Conservation (phyloP, 345 rosid species). For the Nephelium lappaceum region DNA sequence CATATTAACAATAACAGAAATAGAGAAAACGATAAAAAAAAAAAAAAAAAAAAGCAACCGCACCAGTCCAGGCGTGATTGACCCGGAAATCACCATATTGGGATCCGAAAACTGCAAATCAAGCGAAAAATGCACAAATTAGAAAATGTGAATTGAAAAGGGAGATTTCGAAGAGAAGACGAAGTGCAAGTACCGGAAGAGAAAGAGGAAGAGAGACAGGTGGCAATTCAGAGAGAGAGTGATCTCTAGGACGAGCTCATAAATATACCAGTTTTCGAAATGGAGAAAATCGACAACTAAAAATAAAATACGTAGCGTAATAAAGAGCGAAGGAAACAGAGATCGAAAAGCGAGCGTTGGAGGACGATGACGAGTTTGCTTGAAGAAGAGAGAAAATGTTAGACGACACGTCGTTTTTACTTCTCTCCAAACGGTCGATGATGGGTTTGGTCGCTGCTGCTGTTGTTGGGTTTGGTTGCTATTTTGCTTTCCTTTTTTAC, state of each 20-base stretch:
- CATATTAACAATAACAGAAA: too few relatives aligned
- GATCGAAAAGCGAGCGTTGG: slow-evolving; percentile 20
- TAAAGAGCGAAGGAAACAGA: slow-evolving; percentile 23
- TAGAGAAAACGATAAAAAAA: background rate
- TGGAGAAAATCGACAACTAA: slow-evolving; percentile 10
- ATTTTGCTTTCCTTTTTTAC: slow-evolving; percentile 37
- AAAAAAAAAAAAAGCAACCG: background rate
- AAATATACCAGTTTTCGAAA: slow-evolving; percentile 30
- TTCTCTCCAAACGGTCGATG: slow-evolving; percentile 39
- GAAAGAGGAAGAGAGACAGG: slow-evolving; percentile 14
- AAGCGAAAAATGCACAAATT: slow-evolving; percentile 11
- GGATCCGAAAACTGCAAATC: slow-evolving; percentile 24
- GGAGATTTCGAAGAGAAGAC: slow-evolving; percentile 10
- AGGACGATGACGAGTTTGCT: slow-evolving; percentile 51
- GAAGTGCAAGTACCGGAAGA: slow-evolving; percentile 32
- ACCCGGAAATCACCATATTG: slow-evolving; percentile 65
- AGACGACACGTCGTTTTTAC: slow-evolving; percentile 65
- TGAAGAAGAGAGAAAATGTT: slow-evolving; percentile 57
- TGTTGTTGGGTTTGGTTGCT: slow-evolving; percentile 27
- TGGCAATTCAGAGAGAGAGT: slow-evolving; percentile 19
- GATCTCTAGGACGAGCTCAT: slow-evolving; percentile 41
- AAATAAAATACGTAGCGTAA: slow-evolving; percentile 9
- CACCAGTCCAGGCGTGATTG: slow-evolving; percentile 91
- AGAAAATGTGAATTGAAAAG: slow-evolving; percentile 7
- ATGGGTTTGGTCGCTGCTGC: slow-evolving; percentile 17